Evolutionary conservation across 139 green algal species (phyloP).

Genomic region (Auxenochlorella pyrenoidosa): DNA sequence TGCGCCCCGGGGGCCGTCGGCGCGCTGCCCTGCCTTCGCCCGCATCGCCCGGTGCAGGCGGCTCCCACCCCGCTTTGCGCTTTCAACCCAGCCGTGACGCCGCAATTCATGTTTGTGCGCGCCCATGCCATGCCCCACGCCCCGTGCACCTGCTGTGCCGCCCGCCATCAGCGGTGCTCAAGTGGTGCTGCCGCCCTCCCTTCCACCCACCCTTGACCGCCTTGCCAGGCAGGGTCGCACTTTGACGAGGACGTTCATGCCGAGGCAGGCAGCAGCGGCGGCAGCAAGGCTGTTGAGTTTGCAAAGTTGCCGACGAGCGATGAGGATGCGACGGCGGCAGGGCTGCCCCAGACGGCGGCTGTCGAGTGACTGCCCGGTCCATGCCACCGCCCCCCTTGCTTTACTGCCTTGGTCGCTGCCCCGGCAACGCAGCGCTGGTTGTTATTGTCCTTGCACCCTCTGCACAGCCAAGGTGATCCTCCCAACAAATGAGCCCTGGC

Average conservation of each 20-base stretch:
- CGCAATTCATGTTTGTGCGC: too few species aligned
- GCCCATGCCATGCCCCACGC: too few species aligned
- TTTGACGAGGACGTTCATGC: constrained; percentile 1
- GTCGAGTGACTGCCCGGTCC: background rate
- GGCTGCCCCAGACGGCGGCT: background rate
- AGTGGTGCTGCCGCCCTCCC: background rate
- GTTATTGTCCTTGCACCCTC: too few species aligned
- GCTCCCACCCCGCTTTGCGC: too few species aligned
- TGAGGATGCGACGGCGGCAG: background rate
- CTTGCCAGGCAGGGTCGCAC: background rate
- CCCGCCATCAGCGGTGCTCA: background rate
- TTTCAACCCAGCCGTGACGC: too few species aligned
- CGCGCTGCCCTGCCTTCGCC: background rate
- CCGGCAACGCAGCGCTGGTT: too few species aligned
- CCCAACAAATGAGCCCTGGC: too few species aligned
- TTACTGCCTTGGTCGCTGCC: too few species aligned
- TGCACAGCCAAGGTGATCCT: too few species aligned
- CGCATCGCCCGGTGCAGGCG: background rate
- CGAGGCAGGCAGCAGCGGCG: background rate
- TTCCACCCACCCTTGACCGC: background rate
- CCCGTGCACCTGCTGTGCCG: background rate
- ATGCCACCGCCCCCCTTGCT: too few species aligned
- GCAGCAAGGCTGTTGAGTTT: constrained; percentile 16
- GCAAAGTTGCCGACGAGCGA: constrained; percentile 7
- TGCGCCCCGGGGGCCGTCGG: background rate